Evolutionary conservation across 2,329 filamentous ascomycete genomes (phyloP).

Genomic region (Penicillium janthinellum): DNA sequence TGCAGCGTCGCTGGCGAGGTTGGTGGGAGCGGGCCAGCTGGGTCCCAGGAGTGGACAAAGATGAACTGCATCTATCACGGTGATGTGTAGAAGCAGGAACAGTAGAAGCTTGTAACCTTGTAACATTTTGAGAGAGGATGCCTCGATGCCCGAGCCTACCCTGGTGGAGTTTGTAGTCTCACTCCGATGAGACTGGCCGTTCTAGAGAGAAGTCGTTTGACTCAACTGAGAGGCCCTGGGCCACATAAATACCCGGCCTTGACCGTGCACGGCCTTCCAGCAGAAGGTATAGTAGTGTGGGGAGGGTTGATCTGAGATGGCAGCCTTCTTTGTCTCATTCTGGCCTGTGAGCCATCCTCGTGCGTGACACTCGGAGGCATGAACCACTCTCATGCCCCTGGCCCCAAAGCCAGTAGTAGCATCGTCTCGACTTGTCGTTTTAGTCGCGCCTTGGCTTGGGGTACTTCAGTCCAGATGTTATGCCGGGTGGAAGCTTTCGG

Average conservation of each 20-base stretch:
- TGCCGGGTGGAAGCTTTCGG: not conserved
- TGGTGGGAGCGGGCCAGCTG: slow-evolving; percentile 5
- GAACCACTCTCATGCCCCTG: not conserved
- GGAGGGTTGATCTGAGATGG: not conserved
- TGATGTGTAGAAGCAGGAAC: not conserved
- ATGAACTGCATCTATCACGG: not conserved
- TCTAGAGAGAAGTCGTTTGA: not conserved
- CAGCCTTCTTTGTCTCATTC: not conserved
- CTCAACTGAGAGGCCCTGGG: not conserved
- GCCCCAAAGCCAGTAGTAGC: no score
- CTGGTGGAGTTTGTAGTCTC: not conserved
- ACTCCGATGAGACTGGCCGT: not conserved
- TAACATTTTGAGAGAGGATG: not conserved
- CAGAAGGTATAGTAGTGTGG: not conserved
- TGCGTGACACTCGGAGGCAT: not conserved
- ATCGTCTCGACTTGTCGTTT: not conserved
- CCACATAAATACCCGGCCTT: not conserved
- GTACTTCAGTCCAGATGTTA: not conserved
- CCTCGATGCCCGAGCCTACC: no score
- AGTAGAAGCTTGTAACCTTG: not conserved
- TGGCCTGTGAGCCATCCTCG: not conserved
- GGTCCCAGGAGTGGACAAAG: slow-evolving; percentile 12
- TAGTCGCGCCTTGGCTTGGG: not conserved
- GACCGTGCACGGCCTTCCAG: not conserved
- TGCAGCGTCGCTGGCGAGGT: not conserved